These are phyloP conservation scores for Penicillium cinerascens DNA, from an alignment of 495 filamentous ascomycete species.

Conservation along the genomic window DNA sequence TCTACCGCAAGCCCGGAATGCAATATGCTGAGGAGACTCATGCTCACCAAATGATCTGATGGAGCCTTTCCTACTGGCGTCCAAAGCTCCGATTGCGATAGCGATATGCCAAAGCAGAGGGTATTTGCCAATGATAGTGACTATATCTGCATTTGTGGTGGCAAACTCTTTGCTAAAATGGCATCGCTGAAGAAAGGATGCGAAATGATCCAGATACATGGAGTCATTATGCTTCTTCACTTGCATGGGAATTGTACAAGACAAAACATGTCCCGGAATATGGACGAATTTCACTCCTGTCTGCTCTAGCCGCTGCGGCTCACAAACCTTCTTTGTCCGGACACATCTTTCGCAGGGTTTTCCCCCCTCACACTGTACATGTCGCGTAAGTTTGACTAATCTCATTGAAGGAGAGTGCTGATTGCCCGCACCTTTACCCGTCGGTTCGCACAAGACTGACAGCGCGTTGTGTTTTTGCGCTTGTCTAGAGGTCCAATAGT, in stretches of 20 bases:
- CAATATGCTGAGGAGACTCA: slow-evolving; percentile 1
- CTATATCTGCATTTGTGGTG: slow-evolving; percentile 1
- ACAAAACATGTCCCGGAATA: not conserved
- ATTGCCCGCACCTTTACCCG: slow-evolving; percentile 3
- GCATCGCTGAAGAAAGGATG: slow-evolving; percentile 1
- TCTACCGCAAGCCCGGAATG: slow-evolving; percentile 3
- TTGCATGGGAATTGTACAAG: not conserved
- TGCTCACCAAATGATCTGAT: not conserved
- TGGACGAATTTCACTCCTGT: slow-evolving; percentile 2
- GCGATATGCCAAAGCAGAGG: slow-evolving; percentile 1
- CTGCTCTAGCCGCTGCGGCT: not conserved
- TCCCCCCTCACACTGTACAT: not conserved
- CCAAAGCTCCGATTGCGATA: slow-evolving; percentile 6
- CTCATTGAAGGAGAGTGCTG: not conserved
- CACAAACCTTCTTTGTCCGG: not conserved
- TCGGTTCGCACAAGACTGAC: slow-evolving; percentile 3
- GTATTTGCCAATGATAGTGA: slow-evolving; percentile 3
- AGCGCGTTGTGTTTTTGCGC: slow-evolving; percentile 3
- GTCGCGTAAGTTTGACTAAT: not conserved
- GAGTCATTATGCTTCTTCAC: not conserved
- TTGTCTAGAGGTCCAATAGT: slow-evolving; percentile 4
- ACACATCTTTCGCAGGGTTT: slow-evolving; percentile 3
- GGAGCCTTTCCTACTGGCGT: slow-evolving; percentile 2
- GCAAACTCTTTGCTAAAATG: slow-evolving; percentile 1
- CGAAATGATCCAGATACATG: slow-evolving; percentile 3